These are phyloP conservation scores for Monosporascus ibericus DNA, from an alignment of 2,329 filamentous ascomycete genomes.

Conservation along the genomic window DNA sequence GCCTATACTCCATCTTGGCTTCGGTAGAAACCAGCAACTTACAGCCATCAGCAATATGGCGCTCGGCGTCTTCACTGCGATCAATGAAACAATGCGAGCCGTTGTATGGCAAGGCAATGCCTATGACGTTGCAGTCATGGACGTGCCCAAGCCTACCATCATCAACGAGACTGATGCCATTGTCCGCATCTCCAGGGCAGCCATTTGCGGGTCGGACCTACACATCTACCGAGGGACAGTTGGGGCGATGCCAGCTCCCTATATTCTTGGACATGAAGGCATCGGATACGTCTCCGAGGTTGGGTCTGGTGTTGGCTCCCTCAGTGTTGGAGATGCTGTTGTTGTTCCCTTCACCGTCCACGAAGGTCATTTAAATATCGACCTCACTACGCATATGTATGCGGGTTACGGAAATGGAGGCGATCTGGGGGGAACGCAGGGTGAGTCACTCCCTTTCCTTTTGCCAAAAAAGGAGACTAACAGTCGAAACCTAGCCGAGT, in stretches of 20 bases:
- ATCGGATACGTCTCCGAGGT: slow-evolving; percentile 1
- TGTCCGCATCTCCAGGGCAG: not conserved
- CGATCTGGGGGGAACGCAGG: not conserved
- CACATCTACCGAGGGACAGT: not conserved
- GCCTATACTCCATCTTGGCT: too few relatives aligned
- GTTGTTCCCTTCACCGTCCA: not conserved
- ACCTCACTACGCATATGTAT: too few relatives aligned
- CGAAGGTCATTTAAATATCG: not conserved
- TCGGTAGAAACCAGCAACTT: too few relatives aligned
- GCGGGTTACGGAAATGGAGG: too few relatives aligned
- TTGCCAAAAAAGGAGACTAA: not conserved
- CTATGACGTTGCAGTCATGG: too few relatives aligned
- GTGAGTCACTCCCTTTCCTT: not conserved
- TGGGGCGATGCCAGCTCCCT: not conserved
- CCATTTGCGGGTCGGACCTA: not conserved
- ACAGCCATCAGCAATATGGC: too few relatives aligned
- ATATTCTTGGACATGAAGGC: not conserved
- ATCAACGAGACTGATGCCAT: not conserved
- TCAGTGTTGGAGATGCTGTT: slow-evolving; percentile 1
- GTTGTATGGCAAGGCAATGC: too few relatives aligned
- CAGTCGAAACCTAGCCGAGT: not conserved
- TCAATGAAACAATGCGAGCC: too few relatives aligned
- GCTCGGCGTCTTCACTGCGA: too few relatives aligned
- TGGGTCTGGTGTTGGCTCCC: not conserved
- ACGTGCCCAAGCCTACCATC: not conserved